Evolutionary conservation across 148 eudicot species (phyloP).

Genomic region (Bassia scoparia): DNA sequence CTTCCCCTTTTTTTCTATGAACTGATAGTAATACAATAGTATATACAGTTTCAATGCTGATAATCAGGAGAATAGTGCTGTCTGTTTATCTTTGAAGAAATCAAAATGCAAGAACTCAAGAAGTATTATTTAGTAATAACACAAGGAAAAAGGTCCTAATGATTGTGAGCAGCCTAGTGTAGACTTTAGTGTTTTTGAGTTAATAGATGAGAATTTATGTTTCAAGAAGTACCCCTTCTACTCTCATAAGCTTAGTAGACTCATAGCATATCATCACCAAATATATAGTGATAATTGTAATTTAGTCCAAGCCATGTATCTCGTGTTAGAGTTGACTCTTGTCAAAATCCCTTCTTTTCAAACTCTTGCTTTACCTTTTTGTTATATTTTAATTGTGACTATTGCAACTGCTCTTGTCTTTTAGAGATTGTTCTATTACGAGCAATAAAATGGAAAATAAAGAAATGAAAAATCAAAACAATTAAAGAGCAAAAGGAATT

Average conservation of each 20-base stretch:
- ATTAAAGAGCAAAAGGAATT: not conserved
- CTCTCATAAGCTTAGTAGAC: constrained; percentile 14
- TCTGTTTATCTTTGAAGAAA: not conserved
- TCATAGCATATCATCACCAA: not conserved
- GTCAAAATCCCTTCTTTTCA: constrained; percentile 38
- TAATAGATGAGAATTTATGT: constrained; percentile 24
- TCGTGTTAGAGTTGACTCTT: constrained; percentile 34
- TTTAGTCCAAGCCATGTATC: constrained; percentile 27
- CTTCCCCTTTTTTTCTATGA: not conserved
- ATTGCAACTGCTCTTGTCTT: constrained; percentile 12
- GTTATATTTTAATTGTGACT: constrained; percentile 2
- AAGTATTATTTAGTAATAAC: not conserved
- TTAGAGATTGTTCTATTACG: constrained; percentile 1
- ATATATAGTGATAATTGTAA: not conserved
- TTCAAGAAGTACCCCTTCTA: constrained; percentile 9
- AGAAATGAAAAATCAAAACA: not conserved
- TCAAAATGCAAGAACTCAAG: not conserved
- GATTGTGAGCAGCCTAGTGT: not conserved
- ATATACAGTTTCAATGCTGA: not conserved
- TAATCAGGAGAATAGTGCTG: not conserved
- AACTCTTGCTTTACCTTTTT: constrained; percentile 11
- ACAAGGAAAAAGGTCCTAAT: not conserved
- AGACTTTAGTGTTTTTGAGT: constrained; percentile 6
- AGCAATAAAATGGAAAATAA: not conserved
- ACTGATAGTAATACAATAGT: not conserved